Percentiles rank a stretch among this genome's conserved stretches.
phyloP scores from a whole-genome alignment of 106 monocot genomes.

The Dioscorea alata region DNA sequence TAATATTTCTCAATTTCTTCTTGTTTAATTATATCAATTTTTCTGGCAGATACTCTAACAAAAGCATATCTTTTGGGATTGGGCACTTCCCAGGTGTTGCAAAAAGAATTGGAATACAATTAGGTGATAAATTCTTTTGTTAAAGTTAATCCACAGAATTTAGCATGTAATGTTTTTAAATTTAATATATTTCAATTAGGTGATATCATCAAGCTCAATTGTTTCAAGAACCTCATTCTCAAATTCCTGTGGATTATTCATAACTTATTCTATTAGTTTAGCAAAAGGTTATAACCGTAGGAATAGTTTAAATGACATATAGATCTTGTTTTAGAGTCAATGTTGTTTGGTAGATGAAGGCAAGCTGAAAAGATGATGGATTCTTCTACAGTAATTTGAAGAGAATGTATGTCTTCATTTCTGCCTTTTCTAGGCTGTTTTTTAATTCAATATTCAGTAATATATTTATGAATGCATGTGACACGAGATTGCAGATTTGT shows the following conservation, averaged over 20 bases:
- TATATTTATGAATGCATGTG: too few relatives aligned
- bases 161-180: too few relatives aligned
- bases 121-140: too few relatives aligned
- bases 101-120: conserved; percentile 75
- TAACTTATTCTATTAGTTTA: conserved; percentile 3
- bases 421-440: neutral
- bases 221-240: conserved; percentile 54
- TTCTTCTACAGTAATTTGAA: conserved; percentile 79
- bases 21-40: neutral
- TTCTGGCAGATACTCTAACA: conserved; percentile 79
- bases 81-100: conserved; percentile 95
- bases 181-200: too few relatives aligned
- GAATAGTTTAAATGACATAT: neutral
- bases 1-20: too few relatives aligned
- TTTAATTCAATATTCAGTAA: too few relatives aligned
- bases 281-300: too few relatives aligned
- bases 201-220: too few relatives aligned
- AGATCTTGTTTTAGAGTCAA: conserved; percentile 55
- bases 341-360: conserved; percentile 62
- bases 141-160: too few relatives aligned
- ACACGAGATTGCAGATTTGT: too few relatives aligned
- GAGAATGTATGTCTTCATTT: conserved; percentile 41
- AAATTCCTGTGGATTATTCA: conserved; percentile 84
- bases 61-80: conserved; percentile 80
- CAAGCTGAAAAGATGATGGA: conserved; percentile 64